phyloP scores from a whole-genome alignment of 176 grass and related monocot species.

The Rhynchospora tenuis region DNA sequence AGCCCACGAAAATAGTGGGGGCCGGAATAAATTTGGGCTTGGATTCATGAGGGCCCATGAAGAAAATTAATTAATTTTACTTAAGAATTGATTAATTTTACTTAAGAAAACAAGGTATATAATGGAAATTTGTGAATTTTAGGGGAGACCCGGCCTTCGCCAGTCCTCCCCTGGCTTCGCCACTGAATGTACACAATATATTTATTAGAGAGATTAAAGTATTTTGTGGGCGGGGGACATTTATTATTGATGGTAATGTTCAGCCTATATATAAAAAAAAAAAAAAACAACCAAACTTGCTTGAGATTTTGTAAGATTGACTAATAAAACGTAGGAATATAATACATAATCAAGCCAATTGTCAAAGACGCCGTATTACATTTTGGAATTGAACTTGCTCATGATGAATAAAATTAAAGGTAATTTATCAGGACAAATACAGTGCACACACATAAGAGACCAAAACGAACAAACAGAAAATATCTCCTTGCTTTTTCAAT shows the following conservation, averaged over 20 bases:
- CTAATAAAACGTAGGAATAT: neutral
- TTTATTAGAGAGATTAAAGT: neutral
- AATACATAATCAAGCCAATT: neutral
- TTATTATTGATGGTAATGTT: neutral
- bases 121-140: too few species aligned
- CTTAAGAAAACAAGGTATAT: too few species aligned
- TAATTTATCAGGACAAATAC: neutral
- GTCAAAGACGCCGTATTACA: neutral
- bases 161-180: too few species aligned
- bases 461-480: neutral
- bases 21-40: too few species aligned
- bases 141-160: too few species aligned
- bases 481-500: neutral
- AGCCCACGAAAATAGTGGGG: too few species aligned
- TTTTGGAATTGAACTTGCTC: neutral
- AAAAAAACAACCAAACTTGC: neutral
- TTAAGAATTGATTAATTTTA: too few species aligned
- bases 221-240: neutral
- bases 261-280: neutral
- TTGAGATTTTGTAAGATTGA: neutral
- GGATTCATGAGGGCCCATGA: too few species aligned
- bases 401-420: neutral
- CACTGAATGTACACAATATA: neutral
- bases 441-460: neutral
- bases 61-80: too few species aligned